Evolutionary conservation across 352 stramenopile species (phyloP).

Genomic region (Aphanomyces stellatus): DNA sequence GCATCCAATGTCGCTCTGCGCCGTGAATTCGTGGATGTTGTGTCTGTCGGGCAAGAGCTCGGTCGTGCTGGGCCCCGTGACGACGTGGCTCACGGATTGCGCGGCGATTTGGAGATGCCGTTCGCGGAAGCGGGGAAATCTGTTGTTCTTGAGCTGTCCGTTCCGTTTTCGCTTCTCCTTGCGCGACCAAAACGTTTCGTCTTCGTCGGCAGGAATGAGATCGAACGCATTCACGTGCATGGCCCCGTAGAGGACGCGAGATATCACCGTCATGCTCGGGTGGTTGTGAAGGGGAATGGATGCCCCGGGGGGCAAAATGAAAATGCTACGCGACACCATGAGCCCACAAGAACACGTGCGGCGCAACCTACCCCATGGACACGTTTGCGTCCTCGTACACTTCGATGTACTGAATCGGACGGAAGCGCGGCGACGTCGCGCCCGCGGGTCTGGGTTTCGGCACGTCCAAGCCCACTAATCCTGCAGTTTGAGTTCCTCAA

Average conservation of each 20-base stretch:
- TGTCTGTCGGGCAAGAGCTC: constrained; percentile 54
- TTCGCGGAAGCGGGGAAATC: background rate
- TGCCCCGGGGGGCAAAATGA: constrained; percentile 63
- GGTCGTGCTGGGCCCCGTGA: constrained; percentile 48
- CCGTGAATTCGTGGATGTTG: constrained; percentile 75
- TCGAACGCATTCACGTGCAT: constrained; percentile 64
- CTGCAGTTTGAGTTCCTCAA: too few species aligned
- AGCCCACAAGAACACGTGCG: background rate
- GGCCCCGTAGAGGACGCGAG: constrained; percentile 64
- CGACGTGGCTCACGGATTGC: constrained; percentile 30
- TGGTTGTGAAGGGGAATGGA: constrained; percentile 77
- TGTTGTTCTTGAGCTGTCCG: background rate
- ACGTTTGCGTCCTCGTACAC: constrained; percentile 74
- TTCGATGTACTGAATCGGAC: constrained; percentile 60
- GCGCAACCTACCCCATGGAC: constrained; percentile 52
- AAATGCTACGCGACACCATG: constrained; percentile 41
- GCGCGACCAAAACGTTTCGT: constrained; percentile 18
- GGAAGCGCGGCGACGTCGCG: constrained; percentile 18
- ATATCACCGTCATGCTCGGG: constrained; percentile 78
- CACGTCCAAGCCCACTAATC: constrained; percentile 54
- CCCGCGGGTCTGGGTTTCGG: constrained; percentile 19
- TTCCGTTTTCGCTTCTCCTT: background rate
- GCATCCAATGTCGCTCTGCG: constrained; percentile 51
- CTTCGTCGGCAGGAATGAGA: constrained; percentile 39
- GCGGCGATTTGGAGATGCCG: constrained; percentile 25